Percentiles rank a stretch among this genome's conserved stretches.
These are phyloP conservation scores for Boletus tomentosulus DNA, from an alignment of 768 basidiomycete genomes.

Conservation along the genomic window DNA sequence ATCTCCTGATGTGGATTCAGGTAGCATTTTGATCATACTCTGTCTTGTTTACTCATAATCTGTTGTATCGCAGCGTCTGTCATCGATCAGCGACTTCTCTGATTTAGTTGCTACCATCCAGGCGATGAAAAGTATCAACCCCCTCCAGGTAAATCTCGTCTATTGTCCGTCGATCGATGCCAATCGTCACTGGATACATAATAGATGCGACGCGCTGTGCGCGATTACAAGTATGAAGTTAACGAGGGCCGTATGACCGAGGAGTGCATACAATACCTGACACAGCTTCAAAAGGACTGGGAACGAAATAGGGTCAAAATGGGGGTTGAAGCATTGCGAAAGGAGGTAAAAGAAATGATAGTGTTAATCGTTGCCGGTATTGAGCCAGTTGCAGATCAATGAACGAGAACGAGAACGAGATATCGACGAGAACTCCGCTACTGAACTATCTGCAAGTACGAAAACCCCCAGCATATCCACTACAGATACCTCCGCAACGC, in stretches of 20 bases:
- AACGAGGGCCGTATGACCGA: constrained; percentile 91
- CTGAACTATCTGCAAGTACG: constrained; percentile 37
- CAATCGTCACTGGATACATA: not conserved
- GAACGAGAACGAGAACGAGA: constrained; percentile 51
- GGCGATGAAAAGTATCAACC: constrained; percentile 81
- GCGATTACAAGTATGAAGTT: constrained; percentile 92
- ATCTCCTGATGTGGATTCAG: constrained; percentile 84
- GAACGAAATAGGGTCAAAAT: constrained; percentile 85
- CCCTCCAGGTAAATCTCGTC: constrained; percentile 63
- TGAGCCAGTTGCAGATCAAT: constrained; percentile 44
- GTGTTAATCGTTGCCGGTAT: not conserved
- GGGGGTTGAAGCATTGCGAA: constrained; percentile 79
- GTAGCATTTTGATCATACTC: constrained; percentile 33
- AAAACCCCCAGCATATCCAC: constrained; percentile 30
- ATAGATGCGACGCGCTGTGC: constrained; percentile 89
- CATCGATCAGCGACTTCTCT: constrained; percentile 83
- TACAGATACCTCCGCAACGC: constrained; percentile 35
- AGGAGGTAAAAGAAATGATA: constrained; percentile 51
- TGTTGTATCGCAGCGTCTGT: constrained; percentile 55
- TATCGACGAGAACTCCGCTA: constrained; percentile 28
- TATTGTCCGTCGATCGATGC: not conserved
- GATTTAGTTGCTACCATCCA: constrained; percentile 89
- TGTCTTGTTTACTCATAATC: constrained; percentile 1
- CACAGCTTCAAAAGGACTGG: constrained; percentile 97
- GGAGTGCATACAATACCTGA: constrained; percentile 91